A percentile compares a stretch with the other conserved stretches of the same genome.
phyloP scores from a whole-genome alignment of 1,139 yeast species.

The Pneumocystis wakefieldiae region DNA sequence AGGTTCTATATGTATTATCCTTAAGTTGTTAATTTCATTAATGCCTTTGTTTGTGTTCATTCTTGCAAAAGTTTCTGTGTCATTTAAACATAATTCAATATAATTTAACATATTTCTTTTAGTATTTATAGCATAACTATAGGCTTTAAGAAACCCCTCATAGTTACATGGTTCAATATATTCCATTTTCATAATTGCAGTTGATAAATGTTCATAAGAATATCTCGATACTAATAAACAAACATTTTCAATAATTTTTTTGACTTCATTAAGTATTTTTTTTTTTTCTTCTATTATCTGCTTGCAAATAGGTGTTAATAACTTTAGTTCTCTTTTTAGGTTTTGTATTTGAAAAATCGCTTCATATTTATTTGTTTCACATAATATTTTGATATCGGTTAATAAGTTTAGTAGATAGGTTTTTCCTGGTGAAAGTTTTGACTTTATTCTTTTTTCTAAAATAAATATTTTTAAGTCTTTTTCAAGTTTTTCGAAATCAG shows the following conservation, averaged over 20 bases:
- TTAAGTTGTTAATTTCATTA: slow-evolving; percentile 29
- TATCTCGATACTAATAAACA: slow-evolving; percentile 45
- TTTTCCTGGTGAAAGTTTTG: slow-evolving; percentile 86
- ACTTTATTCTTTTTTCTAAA: slow-evolving; percentile 72
- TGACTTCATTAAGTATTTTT: slow-evolving; percentile 44
- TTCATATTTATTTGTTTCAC: slow-evolving; percentile 41
- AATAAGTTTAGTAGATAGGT: slow-evolving; percentile 60
- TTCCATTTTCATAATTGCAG: slow-evolving; percentile 33
- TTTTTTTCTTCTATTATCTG: slow-evolving; percentile 38
- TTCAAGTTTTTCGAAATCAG: slow-evolving; percentile 59
- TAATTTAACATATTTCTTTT: slow-evolving; percentile 52
- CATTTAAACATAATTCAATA: slow-evolving; percentile 46
- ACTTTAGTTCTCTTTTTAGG: slow-evolving; percentile 15
- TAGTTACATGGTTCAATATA: slow-evolving; percentile 42
- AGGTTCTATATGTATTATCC: slow-evolving; percentile 34
- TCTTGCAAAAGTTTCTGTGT: slow-evolving; percentile 58
- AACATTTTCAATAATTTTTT: slow-evolving; percentile 45
- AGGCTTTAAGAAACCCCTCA: slow-evolving; percentile 47
- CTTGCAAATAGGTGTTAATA: slow-evolving; percentile 46
- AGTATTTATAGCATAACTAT: slow-evolving; percentile 56
- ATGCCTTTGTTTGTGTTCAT: slow-evolving; percentile 33
- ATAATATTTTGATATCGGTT: slow-evolving; percentile 45
- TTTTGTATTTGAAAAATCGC: neutral
- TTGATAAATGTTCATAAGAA: slow-evolving; percentile 32
- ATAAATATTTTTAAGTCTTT: slow-evolving; percentile 74